These are phyloP conservation scores for Vanderwaltozyma polyspora DNA, from an alignment of 805 yeast genomes.

Conservation along the genomic window DNA sequence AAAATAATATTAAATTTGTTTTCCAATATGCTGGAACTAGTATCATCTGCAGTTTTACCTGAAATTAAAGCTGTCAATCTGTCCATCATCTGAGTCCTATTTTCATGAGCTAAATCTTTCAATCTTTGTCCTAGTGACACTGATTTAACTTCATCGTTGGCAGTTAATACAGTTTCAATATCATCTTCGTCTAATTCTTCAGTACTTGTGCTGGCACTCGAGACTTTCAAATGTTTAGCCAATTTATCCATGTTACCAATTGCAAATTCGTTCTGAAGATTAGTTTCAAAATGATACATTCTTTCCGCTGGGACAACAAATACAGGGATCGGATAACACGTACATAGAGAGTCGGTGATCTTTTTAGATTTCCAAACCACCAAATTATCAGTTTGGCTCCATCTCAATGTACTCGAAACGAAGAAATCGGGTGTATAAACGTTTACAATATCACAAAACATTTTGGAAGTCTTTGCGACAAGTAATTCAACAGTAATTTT, in stretches of 20 bases:
- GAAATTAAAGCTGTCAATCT: constrained; percentile 1
- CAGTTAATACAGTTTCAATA: not conserved
- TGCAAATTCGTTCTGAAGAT: constrained; percentile 7
- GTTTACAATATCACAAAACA: constrained; percentile 21
- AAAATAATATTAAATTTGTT: constrained; percentile 9
- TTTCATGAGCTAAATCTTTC: constrained; percentile 5
- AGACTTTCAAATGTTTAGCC: not conserved
- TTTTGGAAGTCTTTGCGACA: constrained; percentile 19
- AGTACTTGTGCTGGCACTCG: too few relatives aligned
- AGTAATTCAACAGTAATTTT: constrained; percentile 26
- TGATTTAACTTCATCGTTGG: not conserved
- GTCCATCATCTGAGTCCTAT: constrained; percentile 7
- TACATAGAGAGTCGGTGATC: constrained; percentile 20
- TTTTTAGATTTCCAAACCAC: constrained; percentile 20
- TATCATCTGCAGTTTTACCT: too few relatives aligned
- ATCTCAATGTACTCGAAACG: constrained; percentile 17
- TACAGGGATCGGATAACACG: constrained; percentile 21
- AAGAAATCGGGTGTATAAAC: constrained; percentile 26
- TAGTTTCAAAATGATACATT: constrained; percentile 20
- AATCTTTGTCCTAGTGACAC: constrained; percentile 5
- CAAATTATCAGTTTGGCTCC: constrained; percentile 14
- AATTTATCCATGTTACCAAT: not conserved
- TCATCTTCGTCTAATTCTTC: constrained; percentile 1
- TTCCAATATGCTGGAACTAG: not conserved
- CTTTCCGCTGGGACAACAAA: constrained; percentile 20